Evolutionary conservation across 2,329 filamentous ascomycete species (phyloP), one percentile per base, ranked within the genome.

Genomic region (Paraphaeosphaeria minitans): DNA sequence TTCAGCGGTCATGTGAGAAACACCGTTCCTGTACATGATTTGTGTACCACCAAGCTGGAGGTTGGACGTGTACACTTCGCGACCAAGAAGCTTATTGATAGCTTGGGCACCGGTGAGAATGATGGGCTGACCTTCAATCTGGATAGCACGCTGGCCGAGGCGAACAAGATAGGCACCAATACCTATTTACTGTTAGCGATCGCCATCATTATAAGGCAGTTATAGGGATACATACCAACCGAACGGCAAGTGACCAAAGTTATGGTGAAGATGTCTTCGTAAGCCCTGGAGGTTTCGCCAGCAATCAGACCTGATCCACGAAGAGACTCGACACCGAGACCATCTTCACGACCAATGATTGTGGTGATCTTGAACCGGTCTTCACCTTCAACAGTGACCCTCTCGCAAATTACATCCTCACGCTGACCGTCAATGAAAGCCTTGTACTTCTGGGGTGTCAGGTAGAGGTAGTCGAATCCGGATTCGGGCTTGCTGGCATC

Each of bases 11-110:
- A 98, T 94, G 83, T 99, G 95, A 22, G 95, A 98, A 43, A 99
- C 95, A 87, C 95, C 95, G 78, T 99, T 99, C 82, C 92, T 93
- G 87, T 99, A 98, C 95, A 99, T 99, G 85, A 99, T 99, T 81
- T 99, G 95, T n/a, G 95, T 99, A 70, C 95, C 95, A 88, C 95
- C 95, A 66, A 99, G 92, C 84, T 99, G 95, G 75, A 99, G 82
- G 85, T 99, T 99, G 61, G 95, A 98, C 24, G 95, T 97, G 83
- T 99, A 99, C 31, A 99, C 94, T 80, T 99, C 95, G 69, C 96
- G 93, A 73, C 95, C 95, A 61, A 99, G 88, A 71, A 99, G 85
- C 83, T 98, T 99, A 87, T 99, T 99, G 78, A 99, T 90, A 59
- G 95, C 95, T 65, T 92, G 92, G 50, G 95, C 95, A 86, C 95